A percentile compares a stretch with the other conserved stretches of the same genome.
These are phyloP conservation scores for Parmelia sp. DNA, from an alignment of 495 filamentous ascomycete species.

Conservation along the genomic window DNA sequence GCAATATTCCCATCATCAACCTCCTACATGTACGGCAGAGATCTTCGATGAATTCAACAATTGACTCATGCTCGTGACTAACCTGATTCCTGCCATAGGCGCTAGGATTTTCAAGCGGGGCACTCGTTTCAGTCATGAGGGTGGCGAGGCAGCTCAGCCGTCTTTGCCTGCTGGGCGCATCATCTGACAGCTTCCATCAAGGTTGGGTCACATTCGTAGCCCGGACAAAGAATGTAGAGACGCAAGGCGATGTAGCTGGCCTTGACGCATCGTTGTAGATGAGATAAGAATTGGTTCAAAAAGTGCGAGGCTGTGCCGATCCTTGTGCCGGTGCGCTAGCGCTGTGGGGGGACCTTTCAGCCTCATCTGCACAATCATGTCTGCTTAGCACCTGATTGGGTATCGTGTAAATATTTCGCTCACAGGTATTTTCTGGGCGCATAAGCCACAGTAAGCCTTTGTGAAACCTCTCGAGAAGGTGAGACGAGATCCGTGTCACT, in stretches of 20 bases:
- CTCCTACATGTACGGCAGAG: background rate
- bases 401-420: background rate
- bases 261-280: background rate
- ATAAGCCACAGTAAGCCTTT: too few species aligned
- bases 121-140: background rate
- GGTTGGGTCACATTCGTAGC: background rate
- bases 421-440: too few species aligned
- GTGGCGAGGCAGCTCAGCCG: background rate
- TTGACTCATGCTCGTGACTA: background rate
- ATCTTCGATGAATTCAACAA: background rate
- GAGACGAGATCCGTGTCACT: too few species aligned
- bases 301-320: background rate
- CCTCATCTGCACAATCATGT: background rate
- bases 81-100: background rate
- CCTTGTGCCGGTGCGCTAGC: background rate
- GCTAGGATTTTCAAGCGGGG: background rate
- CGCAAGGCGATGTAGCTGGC: background rate
- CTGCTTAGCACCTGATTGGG: background rate
- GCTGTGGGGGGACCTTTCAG: background rate
- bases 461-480: too few species aligned
- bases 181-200: background rate
- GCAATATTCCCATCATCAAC: background rate
- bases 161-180: background rate
- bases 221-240: background rate
- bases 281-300: too few species aligned